Percentiles rank a stretch among this genome's conserved stretches.
Conservation (phyloP, 106 monocot genomes). For the Hemerocallis citrina region DNA sequence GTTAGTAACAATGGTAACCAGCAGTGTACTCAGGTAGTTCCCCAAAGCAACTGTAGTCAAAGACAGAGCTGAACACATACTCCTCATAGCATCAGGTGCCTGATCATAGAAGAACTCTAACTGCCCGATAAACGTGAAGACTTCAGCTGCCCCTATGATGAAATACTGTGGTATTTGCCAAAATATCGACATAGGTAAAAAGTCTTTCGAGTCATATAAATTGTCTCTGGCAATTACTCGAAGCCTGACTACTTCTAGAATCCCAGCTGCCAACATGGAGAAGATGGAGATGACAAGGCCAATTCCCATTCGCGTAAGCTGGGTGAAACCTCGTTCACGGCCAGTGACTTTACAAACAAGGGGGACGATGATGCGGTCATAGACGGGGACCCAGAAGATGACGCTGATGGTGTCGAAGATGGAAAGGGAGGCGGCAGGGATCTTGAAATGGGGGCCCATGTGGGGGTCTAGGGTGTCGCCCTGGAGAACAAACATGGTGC, state of each 20-base stretch:
- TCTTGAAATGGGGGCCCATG: conserved; percentile 27
- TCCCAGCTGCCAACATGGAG: conserved; percentile 27
- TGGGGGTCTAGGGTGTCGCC: conserved; percentile 30
- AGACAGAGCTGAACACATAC: conserved; percentile 58
- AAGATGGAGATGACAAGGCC: conserved; percentile 31
- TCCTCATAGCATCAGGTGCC: conserved; percentile 69
- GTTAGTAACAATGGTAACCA: conserved; percentile 35
- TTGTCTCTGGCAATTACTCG: conserved; percentile 1
- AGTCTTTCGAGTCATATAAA: conserved; percentile 16
- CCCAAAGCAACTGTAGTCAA: conserved; percentile 42
- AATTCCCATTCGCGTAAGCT: conserved; percentile 37
- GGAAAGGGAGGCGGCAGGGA: conserved; percentile 32
- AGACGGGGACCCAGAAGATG: conserved; percentile 29
- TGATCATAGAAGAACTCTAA: conserved; percentile 74
- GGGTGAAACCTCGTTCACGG: conserved; percentile 29
- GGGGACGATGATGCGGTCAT: conserved; percentile 23
- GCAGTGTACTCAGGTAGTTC: conserved; percentile 47
- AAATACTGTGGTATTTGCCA: conserved; percentile 69
- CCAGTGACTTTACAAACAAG: conserved; percentile 17
- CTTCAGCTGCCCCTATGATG: conserved; percentile 53
- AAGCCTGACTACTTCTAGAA: conserved; percentile 27
- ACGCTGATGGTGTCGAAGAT: conserved; percentile 39
- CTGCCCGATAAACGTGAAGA: conserved; percentile 58
- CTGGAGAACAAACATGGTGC: conserved; percentile 42
- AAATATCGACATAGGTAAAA: conserved; percentile 32